These are phyloP conservation scores for Lichtheimia hyalospora DNA, from an alignment of 371 early-diverging fungal genomes.

Conservation along the genomic window DNA sequence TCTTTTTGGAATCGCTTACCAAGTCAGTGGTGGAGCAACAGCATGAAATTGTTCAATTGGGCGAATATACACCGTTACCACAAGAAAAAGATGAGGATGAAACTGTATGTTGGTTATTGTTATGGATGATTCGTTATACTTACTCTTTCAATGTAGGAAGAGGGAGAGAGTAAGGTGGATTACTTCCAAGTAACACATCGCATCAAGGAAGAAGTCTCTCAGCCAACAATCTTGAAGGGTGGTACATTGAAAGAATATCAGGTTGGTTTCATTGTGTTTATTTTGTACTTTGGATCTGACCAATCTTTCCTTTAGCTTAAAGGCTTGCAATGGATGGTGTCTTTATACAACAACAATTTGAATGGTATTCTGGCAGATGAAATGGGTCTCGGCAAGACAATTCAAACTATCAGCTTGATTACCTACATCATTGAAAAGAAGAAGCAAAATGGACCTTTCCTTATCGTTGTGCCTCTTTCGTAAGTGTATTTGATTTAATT, in stretches of 20 bases:
- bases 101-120: background rate
- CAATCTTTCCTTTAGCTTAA: conserved; percentile 60
- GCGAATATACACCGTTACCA: background rate
- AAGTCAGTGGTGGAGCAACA: conserved; percentile 80
- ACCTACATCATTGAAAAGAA: conserved; percentile 92
- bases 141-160: background rate
- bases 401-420: conserved; percentile 97
- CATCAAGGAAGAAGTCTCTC: conserved; percentile 77
- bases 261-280: conserved; percentile 16
- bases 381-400: conserved; percentile 97
- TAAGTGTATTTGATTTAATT: conserved; percentile 31
- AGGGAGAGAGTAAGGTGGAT: conserved; percentile 56
- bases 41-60: conserved; percentile 56
- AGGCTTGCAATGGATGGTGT: conserved; percentile 98
- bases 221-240: conserved; percentile 84
- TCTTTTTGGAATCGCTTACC: conserved; percentile 80
- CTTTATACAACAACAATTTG: conserved; percentile 92
- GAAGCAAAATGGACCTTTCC: conserved; percentile 87
- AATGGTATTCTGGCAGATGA: conserved; percentile 99
- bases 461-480: conserved; percentile 93
- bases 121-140: background rate
- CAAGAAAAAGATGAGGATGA: conserved; percentile 1
- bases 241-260: conserved; percentile 98
- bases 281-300: background rate
- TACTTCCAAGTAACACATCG: conserved; percentile 90